phyloP scores from a whole-genome alignment of 2,329 filamentous ascomycete species.

The Paraphoma chrysanthemicola region DNA sequence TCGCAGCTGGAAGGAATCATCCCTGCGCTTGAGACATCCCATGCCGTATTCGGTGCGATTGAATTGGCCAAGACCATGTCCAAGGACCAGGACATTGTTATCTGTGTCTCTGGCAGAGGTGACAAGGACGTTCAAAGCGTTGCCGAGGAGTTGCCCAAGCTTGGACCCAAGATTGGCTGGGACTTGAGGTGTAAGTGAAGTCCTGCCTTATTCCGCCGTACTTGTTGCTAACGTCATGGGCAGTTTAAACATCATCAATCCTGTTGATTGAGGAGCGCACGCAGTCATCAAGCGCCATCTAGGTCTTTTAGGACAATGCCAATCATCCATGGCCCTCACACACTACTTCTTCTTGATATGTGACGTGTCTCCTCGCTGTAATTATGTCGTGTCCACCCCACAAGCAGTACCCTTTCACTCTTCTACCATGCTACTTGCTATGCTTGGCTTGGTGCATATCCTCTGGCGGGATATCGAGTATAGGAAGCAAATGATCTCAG shows the following conservation, averaged over 20 bases:
- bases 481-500: too few species aligned
- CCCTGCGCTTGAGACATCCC: constrained; percentile 89
- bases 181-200: constrained; percentile 61
- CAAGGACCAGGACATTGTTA: constrained; percentile 87
- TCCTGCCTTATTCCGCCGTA: background rate
- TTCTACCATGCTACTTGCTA: too few species aligned
- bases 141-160: constrained; percentile 85
- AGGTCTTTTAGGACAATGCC: background rate
- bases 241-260: constrained; percentile 28
- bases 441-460: too few species aligned
- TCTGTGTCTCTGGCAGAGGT: constrained; percentile 90
- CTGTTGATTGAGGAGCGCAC: background rate
- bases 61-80: constrained; percentile 92
- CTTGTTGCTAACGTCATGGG: constrained; percentile 22
- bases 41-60: constrained; percentile 88
- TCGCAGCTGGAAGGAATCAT: constrained; percentile 95
- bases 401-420: too few species aligned
- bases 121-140: constrained; percentile 99
- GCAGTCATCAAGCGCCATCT: background rate
- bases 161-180: constrained; percentile 87
- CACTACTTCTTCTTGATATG: too few species aligned
- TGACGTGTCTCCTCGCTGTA: too few species aligned
- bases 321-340: too few species aligned
- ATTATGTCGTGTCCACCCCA: too few species aligned
- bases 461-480: too few species aligned